Percentiles rank a stretch among this genome's conserved stretches.
These are phyloP conservation scores for Neophaeococcomyces mojaviensis DNA, from an alignment of 2,329 filamentous ascomycete genomes.

Conservation along the genomic window DNA sequence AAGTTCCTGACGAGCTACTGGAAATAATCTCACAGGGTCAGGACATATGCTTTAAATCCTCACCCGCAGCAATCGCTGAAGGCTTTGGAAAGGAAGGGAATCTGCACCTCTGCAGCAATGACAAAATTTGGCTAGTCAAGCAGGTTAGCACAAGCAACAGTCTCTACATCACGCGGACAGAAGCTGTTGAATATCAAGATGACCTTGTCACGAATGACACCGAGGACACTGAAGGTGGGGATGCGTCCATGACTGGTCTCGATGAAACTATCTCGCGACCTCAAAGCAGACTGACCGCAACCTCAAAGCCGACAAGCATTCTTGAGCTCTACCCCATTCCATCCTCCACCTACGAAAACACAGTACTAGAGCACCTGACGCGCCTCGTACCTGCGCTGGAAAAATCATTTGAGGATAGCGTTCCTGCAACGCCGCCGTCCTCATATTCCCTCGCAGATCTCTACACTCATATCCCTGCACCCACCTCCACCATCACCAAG, in stretches of 20 bases:
- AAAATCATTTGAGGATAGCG: no score
- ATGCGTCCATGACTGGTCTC: slow-evolving; percentile 8
- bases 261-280: slow-evolving; percentile 9
- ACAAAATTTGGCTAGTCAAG: slow-evolving; percentile 52
- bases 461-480: slow-evolving; percentile 17
- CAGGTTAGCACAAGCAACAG: slow-evolving; percentile 61
- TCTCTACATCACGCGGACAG: slow-evolving; percentile 44
- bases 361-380: not conserved
- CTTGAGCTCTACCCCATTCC: slow-evolving; percentile 34
- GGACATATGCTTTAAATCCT: slow-evolving; percentile 38
- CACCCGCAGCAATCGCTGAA: slow-evolving; percentile 11
- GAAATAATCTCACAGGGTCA: slow-evolving; percentile 41
- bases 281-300: slow-evolving; percentile 27
- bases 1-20: slow-evolving; percentile 52
- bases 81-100: slow-evolving; percentile 3
- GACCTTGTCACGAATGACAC: not conserved
- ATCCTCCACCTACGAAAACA: slow-evolving; percentile 6
- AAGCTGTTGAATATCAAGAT: not conserved
- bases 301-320: slow-evolving; percentile 40
- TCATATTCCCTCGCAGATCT: slow-evolving; percentile 12
- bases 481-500: slow-evolving; percentile 9
- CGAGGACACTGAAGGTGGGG: slow-evolving; percentile 18
- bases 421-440: no score
- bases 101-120: slow-evolving; percentile 50
- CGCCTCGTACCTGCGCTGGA: not conserved